Base-by-base conservation (phyloP, 192 early-diverging fungal species). In the Chytriomyces sp. region DNA sequence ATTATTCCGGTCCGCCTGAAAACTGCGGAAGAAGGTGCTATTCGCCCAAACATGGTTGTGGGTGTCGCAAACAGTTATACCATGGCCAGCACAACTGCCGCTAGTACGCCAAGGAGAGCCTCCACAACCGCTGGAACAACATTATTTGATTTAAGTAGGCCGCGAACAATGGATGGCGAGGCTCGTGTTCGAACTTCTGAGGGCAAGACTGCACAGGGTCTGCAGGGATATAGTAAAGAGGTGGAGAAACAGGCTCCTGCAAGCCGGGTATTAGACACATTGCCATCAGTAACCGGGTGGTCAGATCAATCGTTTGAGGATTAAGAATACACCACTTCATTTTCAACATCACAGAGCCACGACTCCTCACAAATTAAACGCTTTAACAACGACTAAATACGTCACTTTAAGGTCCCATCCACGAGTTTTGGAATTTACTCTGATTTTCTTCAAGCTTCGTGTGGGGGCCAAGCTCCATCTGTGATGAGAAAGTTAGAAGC, bases 391-490 rank as follows among this genome's bases (percentile, higher is more conserved):
- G 20, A 57, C 16, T n/a, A 57, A 20, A 57, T 13, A 23, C 18
- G 35, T 43, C 63, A 4, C 23, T 16, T 82, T 50, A 87, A 46
- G 86, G 86, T 1, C 82, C 81, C 79, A 85, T 82, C 61, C 73
- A 87, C 44, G 81, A 82, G 63, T 87, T 87, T 50, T 79, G 71
- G 74, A 87, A 87, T 50, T 85, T 83, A 63, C 79, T 78, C 59
- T 79, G 46, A 28, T 67, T 66, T 69, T 87, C 86, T 66, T 87
- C 82, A 47, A 87, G 61, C 67, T 82, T 69, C 45, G 77, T 66
- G 9, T 48, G 28, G 18, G 73, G 64, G 23, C 86, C 86, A n/a
- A 87, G 78, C 50, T 84, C 86, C 86, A 87, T 87, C 81, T 80
- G 67, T 13, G 35, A 49, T 68, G 9, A n/a, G 71, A 59, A 77